These are phyloP conservation scores for Pyrenochaeta sp. DNA, from an alignment of 2,329 filamentous ascomycete species.

Conservation along the genomic window DNA sequence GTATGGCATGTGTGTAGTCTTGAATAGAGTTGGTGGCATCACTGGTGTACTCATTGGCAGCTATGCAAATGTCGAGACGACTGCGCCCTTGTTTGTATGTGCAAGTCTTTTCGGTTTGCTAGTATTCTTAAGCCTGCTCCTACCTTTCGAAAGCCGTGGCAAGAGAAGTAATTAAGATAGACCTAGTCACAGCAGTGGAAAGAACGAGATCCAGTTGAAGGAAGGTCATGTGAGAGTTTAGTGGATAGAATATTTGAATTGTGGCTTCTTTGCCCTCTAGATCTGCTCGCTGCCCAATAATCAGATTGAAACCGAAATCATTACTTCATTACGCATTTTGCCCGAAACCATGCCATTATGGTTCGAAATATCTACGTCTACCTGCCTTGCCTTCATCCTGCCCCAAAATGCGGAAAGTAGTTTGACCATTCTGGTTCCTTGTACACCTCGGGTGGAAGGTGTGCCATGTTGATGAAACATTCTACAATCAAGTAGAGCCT, in stretches of 20 bases:
- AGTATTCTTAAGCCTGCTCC: slow-evolving; percentile 25
- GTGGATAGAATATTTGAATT: too few relatives aligned
- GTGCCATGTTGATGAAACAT: slow-evolving; percentile 21
- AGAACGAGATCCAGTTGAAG: too few relatives aligned
- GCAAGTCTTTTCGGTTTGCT: slow-evolving; percentile 32
- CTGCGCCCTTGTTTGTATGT: slow-evolving; percentile 33
- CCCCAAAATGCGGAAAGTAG: slow-evolving; percentile 20
- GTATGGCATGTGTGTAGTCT: slow-evolving; percentile 28
- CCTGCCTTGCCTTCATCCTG: slow-evolving; percentile 2
- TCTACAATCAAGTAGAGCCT: slow-evolving; percentile 21
- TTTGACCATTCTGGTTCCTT: slow-evolving; percentile 21
- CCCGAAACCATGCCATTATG: too few relatives aligned
- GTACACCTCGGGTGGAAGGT: slow-evolving; percentile 22
- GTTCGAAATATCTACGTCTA: too few relatives aligned
- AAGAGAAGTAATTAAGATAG: slow-evolving; percentile 12
- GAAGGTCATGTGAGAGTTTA: too few relatives aligned
- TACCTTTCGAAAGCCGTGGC: slow-evolving; percentile 27
- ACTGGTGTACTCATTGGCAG: slow-evolving; percentile 30
- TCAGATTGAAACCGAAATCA: too few relatives aligned
- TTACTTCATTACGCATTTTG: too few relatives aligned
- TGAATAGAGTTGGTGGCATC: slow-evolving; percentile 34
- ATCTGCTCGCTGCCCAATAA: too few relatives aligned
- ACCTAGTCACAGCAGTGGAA: too few relatives aligned
- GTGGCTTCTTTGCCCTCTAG: too few relatives aligned
- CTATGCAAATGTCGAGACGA: slow-evolving; percentile 32